Evolutionary conservation across 495 filamentous ascomycete species (phyloP).

Genomic region (Aspergillus mulundensis): DNA sequence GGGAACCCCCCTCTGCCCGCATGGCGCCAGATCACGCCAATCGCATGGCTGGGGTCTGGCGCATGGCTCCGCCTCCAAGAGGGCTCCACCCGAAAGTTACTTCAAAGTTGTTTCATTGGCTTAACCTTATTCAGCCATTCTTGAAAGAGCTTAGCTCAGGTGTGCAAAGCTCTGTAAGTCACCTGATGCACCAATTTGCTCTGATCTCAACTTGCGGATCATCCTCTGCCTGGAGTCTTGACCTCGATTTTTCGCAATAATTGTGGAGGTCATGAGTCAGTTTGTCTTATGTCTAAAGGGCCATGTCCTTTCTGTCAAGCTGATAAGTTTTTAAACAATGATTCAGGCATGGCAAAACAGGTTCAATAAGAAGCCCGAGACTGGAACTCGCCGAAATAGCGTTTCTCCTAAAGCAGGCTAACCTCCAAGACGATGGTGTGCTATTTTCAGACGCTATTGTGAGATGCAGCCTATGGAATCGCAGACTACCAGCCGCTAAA

Average conservation of each 20-base stretch:
- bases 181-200: conserved; percentile 1
- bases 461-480: background rate
- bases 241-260: no score
- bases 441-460: background rate
- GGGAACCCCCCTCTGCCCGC: no score
- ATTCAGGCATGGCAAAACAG: no score
- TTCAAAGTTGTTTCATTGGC: background rate
- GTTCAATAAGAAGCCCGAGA: background rate
- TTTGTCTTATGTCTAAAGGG: no score
- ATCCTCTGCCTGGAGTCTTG: background rate
- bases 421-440: background rate
- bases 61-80: conserved; percentile 5
- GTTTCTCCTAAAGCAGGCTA: background rate
- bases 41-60: conserved; percentile 3
- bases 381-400: background rate
- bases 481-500: background rate
- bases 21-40: conserved; percentile 10
- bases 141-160: background rate
- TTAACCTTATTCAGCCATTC: conserved; percentile 1
- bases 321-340: no score
- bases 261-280: no score
- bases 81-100: background rate
- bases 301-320: no score
- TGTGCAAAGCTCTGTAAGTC: background rate
- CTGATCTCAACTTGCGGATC: background rate